Evolutionary conservation across 495 filamentous ascomycete species (phyloP).

Genomic region (Lineolata rhizophorae): DNA sequence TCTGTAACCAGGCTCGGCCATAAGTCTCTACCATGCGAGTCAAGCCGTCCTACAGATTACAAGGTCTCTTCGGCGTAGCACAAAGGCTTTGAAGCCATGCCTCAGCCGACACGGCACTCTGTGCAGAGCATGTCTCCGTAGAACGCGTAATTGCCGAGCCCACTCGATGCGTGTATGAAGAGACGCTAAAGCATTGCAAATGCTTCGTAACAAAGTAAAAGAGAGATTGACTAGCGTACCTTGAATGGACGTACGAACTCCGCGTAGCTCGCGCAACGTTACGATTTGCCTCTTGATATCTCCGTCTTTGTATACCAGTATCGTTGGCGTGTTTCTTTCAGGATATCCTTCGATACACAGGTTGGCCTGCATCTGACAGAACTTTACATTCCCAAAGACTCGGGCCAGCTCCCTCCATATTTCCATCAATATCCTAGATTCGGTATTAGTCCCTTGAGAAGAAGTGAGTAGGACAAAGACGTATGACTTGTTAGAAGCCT

Average conservation of each 20-base stretch:
- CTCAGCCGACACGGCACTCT: no score
- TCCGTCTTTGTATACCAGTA: conserved; percentile 75
- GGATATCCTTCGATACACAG: conserved; percentile 95
- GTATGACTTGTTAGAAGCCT: conserved; percentile 47
- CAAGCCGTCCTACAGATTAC: no score
- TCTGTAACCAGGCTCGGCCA: no score
- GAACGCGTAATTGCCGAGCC: conserved; percentile 1
- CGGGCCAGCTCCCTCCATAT: conserved; percentile 70
- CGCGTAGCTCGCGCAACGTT: conserved; percentile 58
- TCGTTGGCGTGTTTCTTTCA: conserved; percentile 82
- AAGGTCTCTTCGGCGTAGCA: no score
- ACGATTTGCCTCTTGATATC: conserved; percentile 80
- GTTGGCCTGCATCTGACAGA: conserved; percentile 83
- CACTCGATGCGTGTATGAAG: no score
- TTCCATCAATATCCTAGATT: conserved; percentile 60
- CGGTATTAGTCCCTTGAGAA: conserved; percentile 49
- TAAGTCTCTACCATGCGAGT: no score
- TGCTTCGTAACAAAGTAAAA: no score
- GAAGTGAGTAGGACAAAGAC: conserved; percentile 80
- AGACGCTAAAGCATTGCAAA: no score
- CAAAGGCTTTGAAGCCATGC: no score
- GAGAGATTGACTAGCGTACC: no score
- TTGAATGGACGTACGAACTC: conserved; percentile 40
- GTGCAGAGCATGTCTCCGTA: no score
- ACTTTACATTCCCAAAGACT: conserved; percentile 86